Base-by-base conservation (phyloP, 768 basidiomycete genomes). In the Leucocoprinus leucothites region DNA sequence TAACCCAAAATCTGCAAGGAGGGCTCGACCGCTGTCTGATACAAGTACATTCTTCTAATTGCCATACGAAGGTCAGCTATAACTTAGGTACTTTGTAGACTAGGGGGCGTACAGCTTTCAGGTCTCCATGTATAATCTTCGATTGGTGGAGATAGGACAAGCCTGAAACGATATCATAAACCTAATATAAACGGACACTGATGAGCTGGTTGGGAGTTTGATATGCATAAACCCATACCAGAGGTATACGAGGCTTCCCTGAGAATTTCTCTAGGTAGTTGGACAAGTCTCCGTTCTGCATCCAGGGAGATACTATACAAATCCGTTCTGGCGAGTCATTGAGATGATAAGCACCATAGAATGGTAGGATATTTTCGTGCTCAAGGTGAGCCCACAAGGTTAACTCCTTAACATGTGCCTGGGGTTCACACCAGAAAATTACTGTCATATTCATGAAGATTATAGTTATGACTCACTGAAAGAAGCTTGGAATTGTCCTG, bases 361-460 rank as follows among this genome's bases (percentile, higher is more conserved):
- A 57, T 2, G 70, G 72, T 18, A 75, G 56, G 19, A 74, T 65
- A 36, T 73, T 73, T 0, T 63, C 60, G 49, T 75, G 74, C 0
- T 48, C 57, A 9, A 73, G 48, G 53, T 69, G 65, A 6, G 61
- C 60, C 73, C 74, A 75, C 41, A 67, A 40, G 14, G 68, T 59
- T 9, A 69, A 68, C 41, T 75, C 73, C 28, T 31, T 43, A 2
- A 40, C 41, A 31, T 21, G 26, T 5, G 26, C 51, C 51, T 52
- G 16, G 13, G 9, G 11, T n/a, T n/a, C n/a, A n/a, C n/a, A 31
- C 31, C 31, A 11, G 18, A 34, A 9, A 34, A 36, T 19, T 28
- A 26, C 6, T 8, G n/a, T 18, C 5, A 7, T 13, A 18, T 4
- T 2, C 2, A 25, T 3, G 34, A 49, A 35, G 11, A 28, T 3